These are phyloP conservation scores for Stromatinia cepivora DNA, from an alignment of 2,329 filamentous ascomycete genomes.

Conservation along the genomic window DNA sequence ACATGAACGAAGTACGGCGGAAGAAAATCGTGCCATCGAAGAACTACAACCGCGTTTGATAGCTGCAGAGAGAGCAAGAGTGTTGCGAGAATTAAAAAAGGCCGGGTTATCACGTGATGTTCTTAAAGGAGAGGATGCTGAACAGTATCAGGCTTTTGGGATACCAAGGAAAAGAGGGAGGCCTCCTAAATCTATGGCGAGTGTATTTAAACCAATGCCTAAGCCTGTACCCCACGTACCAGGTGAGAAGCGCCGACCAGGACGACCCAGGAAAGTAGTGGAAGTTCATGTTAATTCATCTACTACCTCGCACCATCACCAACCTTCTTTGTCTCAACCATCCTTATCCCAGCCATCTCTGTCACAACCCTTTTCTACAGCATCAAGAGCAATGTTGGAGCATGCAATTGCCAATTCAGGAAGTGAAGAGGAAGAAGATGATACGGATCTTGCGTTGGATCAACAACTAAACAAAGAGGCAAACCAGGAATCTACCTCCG, in stretches of 20 bases:
- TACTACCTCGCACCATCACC: not conserved
- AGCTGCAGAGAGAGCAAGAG: slow-evolving; percentile 24
- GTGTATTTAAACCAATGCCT: slow-evolving; percentile 13
- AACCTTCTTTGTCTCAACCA: slow-evolving; percentile 28
- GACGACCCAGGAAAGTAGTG: slow-evolving; percentile 19
- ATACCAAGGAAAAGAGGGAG: slow-evolving; percentile 24
- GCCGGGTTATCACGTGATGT: slow-evolving; percentile 17
- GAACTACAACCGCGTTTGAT: slow-evolving; percentile 23
- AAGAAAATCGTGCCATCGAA: slow-evolving; percentile 23
- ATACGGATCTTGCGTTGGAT: slow-evolving; percentile 26
- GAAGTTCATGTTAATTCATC: slow-evolving; percentile 3
- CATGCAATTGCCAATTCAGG: slow-evolving; percentile 19
- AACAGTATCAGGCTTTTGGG: not conserved
- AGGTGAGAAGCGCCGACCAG: slow-evolving; percentile 8
- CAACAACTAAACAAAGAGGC: slow-evolving; percentile 26
- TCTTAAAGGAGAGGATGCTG: slow-evolving; percentile 18
- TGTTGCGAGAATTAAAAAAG: slow-evolving; percentile 21
- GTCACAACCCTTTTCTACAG: slow-evolving; percentile 30
- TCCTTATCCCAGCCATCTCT: slow-evolving; percentile 34
- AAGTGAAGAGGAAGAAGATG: slow-evolving; percentile 29
- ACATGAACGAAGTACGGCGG: slow-evolving; percentile 39
- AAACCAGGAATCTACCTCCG: slow-evolving; percentile 17
- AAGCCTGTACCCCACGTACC: not conserved
- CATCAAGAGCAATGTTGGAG: slow-evolving; percentile 28
- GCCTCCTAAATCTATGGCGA: slow-evolving; percentile 19